These are phyloP conservation scores for Lactarius vividus DNA, from an alignment of 768 basidiomycete genomes.

Conservation along the genomic window DNA sequence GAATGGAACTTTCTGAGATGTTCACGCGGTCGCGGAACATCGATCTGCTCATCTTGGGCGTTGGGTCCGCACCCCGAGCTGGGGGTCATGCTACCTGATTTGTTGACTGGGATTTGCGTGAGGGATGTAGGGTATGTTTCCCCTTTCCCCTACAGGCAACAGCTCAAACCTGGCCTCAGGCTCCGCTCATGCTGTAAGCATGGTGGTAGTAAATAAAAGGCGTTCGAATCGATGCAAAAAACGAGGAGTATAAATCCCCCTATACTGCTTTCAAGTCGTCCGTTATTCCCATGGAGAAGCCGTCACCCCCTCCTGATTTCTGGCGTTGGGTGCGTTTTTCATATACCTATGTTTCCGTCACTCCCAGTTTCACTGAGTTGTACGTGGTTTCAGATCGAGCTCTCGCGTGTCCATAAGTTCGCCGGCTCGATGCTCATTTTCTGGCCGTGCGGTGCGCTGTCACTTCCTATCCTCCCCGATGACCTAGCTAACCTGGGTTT, in stretches of 20 bases:
- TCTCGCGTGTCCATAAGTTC: slow-evolving; percentile 31
- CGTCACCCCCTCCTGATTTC: neutral
- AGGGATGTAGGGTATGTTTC: neutral
- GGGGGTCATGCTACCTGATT: neutral
- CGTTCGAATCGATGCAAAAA: neutral
- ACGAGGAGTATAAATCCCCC: neutral
- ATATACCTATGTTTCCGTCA: neutral
- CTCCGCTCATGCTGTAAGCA: neutral
- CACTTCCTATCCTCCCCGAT: neutral
- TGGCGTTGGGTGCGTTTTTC: slow-evolving; percentile 11
- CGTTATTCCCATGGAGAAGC: neutral
- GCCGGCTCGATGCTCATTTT: slow-evolving; percentile 30
- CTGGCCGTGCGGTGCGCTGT: slow-evolving; percentile 27
- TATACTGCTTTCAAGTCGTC: neutral
- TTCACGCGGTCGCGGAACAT: neutral
- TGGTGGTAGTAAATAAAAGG: neutral
- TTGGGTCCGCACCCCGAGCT: neutral
- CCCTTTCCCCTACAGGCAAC: neutral
- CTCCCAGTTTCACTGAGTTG: neutral
- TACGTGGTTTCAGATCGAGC: slow-evolving; percentile 8
- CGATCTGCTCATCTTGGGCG: neutral
- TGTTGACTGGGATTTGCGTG: neutral
- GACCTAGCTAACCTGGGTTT: neutral
- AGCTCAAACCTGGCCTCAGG: neutral
- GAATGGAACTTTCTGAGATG: neutral